Conservation (phyloP, 73 alveolate genomes). For the Symbiodinium pilosum region DNA sequence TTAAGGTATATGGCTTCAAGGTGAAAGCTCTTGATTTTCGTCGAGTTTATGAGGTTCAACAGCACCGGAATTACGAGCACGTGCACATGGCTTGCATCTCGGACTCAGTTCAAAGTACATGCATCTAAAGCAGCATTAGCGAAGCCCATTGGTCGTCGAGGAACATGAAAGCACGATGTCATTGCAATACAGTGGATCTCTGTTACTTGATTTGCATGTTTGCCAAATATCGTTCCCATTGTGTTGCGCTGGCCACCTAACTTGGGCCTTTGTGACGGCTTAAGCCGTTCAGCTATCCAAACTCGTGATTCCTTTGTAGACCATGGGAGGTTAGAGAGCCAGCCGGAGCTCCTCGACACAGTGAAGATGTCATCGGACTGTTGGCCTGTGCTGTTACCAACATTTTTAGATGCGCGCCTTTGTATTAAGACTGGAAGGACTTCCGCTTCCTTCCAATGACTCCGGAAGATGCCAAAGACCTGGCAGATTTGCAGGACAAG, state of each 20-base stretch:
- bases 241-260: no score
- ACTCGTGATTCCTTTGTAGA: no score
- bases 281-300: no score
- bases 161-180: no score
- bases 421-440: background rate
- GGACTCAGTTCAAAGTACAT: background rate
- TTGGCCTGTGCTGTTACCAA: background rate
- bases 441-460: constrained; percentile 22
- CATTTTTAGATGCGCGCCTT: background rate
- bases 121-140: no score
- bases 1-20: no score
- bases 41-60: constrained; percentile 60
- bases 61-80: constrained; percentile 62
- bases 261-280: no score
- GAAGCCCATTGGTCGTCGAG: no score
- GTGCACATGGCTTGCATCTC: constrained; percentile 20
- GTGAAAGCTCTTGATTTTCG: no score
- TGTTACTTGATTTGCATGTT: no score
- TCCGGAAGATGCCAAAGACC: constrained; percentile 72
- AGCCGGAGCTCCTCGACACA: constrained; percentile 47
- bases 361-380: constrained; percentile 76
- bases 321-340: constrained; percentile 31
- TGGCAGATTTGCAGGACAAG: constrained; percentile 56
- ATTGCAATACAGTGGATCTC: no score
- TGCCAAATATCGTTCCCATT: no score